phyloP scores from a whole-genome alignment of 306 rosid species.

The Calophaca sinica region DNA sequence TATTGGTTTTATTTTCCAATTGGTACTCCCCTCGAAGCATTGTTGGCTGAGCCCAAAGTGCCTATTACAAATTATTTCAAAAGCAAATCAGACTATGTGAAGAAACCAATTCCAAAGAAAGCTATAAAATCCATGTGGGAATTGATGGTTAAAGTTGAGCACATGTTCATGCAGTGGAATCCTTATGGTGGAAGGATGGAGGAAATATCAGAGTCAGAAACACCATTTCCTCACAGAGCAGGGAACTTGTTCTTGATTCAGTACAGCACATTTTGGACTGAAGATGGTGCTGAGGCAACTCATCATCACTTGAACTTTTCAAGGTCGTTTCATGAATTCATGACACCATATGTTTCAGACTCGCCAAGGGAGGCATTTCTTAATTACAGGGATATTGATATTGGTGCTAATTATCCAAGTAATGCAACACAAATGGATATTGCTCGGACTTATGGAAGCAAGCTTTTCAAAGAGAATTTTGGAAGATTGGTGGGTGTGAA shows the following conservation, averaged over 20 bases:
- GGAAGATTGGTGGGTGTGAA: slow-evolving; percentile 36
- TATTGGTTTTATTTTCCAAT: neutral
- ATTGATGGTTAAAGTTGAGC: slow-evolving; percentile 22
- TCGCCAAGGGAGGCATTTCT: slow-evolving; percentile 44
- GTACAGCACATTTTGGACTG: neutral
- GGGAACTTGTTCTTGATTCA: slow-evolving; percentile 50
- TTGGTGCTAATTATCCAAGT: slow-evolving; percentile 51
- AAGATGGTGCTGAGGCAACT: neutral
- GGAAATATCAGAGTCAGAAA: slow-evolving; percentile 6
- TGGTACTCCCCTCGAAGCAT: slow-evolving; percentile 30
- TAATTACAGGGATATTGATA: slow-evolving; percentile 47
- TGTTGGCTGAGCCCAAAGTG: neutral
- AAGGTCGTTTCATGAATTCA: slow-evolving; percentile 31
- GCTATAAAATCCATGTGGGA: slow-evolving; percentile 27
- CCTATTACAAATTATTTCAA: rapidly evolving
- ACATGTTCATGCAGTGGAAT: slow-evolving; percentile 37
- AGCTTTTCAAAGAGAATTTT: slow-evolving; percentile 38
- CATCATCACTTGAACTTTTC: neutral
- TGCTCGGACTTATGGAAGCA: slow-evolving; percentile 29
- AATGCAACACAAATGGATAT: neutral
- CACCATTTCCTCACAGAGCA: slow-evolving; percentile 56
- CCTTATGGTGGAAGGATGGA: slow-evolving; percentile 55
- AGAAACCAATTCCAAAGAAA: slow-evolving; percentile 37
- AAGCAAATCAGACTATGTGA: slow-evolving; percentile 46
- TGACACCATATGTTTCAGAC: slow-evolving; percentile 38